phyloP scores from a whole-genome alignment of 768 basidiomycete genomes.

The Tylopilus balloui region DNA sequence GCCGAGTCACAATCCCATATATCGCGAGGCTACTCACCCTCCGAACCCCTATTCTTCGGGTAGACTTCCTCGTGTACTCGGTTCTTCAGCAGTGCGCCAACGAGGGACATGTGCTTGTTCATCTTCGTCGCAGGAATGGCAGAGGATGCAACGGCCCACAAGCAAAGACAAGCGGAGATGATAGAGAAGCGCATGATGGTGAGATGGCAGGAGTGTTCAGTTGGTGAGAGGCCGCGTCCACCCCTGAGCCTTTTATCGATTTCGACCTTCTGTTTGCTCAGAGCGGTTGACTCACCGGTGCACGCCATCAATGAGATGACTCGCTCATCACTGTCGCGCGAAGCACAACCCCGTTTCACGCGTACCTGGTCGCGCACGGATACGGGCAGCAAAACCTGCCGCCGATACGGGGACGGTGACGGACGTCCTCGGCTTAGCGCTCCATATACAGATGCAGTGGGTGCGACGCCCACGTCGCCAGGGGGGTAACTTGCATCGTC shows the following conservation, averaged over 20 bases:
- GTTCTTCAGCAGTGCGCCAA: constrained; percentile 17
- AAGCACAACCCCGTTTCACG: neutral
- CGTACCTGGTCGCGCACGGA: neutral
- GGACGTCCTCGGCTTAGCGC: constrained; percentile 4
- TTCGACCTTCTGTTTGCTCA: neutral
- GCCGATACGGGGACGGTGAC: neutral
- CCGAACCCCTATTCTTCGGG: constrained; percentile 5
- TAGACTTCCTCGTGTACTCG: constrained; percentile 20
- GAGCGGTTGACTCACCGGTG: constrained; percentile 10
- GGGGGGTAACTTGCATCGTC: neutral
- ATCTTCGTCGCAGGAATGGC: constrained; percentile 3
- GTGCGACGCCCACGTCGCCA: constrained; percentile 2
- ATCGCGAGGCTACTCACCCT: constrained; percentile 3
- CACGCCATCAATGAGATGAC: constrained; percentile 1
- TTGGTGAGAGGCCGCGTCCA: neutral
- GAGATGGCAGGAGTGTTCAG: neutral
- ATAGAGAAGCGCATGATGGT: constrained; percentile 16
- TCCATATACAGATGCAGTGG: constrained; percentile 4
- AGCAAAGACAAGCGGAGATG: constrained; percentile 7
- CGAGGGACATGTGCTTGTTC: neutral
- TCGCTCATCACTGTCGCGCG: neutral
- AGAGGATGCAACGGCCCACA: constrained; percentile 14
- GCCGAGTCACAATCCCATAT: neutral
- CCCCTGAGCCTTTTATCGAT: constrained; percentile 12
- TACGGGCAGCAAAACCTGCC: neutral